phyloP scores from a whole-genome alignment of 2,329 filamentous ascomycete genomes.

The Colletotrichum navitas region DNA sequence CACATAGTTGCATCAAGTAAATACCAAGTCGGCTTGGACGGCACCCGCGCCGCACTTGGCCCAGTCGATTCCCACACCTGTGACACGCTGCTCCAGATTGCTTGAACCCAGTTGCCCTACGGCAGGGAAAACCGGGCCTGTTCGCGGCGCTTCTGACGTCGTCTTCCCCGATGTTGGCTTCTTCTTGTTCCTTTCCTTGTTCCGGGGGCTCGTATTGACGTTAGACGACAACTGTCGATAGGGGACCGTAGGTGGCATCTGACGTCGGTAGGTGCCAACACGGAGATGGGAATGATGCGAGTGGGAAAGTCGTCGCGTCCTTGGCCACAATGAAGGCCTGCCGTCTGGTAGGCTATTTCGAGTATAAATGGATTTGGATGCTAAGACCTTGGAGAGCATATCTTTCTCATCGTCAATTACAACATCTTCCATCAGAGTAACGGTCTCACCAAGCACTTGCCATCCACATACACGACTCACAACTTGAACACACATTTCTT shows the following conservation, averaged over 20 bases:
- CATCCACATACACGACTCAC: neutral
- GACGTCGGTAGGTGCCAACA: slow-evolving; percentile 20
- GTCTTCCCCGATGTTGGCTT: neutral
- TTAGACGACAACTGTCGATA: slow-evolving; percentile 22
- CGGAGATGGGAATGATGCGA: neutral
- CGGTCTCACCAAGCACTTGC: neutral
- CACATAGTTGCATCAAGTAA: slow-evolving; percentile 1
- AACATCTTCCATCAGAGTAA: neutral
- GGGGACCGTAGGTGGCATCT: slow-evolving; percentile 14
- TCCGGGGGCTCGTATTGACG: slow-evolving; percentile 2
- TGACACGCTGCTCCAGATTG: neutral
- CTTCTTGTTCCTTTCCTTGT: neutral
- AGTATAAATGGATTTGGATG: slow-evolving; percentile 17
- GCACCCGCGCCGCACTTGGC: slow-evolving; percentile 33
- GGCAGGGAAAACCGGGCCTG: neutral
- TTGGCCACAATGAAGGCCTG: slow-evolving; percentile 21
- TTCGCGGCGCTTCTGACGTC: neutral
- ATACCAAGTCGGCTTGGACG: slow-evolving; percentile 28
- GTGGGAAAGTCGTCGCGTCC: neutral
- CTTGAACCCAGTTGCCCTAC: neutral
- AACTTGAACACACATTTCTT: neutral
- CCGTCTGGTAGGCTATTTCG: neutral
- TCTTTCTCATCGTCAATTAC: slow-evolving; percentile 4
- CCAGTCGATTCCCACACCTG: neutral
- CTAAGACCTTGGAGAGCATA: neutral